Percentiles rank a stretch among this genome's conserved stretches.
Evolutionary conservation across 2,329 filamentous ascomycete species (phyloP).

Genomic region (Aspergillus quadricinctus): DNA sequence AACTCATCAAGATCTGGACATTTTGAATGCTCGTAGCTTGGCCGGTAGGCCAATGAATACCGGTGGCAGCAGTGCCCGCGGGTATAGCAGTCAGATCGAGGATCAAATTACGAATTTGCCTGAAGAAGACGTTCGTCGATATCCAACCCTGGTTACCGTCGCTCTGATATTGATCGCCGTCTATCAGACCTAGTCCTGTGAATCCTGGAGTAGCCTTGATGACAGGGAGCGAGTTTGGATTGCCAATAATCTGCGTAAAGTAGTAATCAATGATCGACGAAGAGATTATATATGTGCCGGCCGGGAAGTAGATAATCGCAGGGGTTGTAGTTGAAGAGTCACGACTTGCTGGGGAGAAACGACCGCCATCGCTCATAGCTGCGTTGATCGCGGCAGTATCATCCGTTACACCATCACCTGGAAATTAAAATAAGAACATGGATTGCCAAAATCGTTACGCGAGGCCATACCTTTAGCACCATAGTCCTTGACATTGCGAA

Average conservation of each 20-base stretch:
- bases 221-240: slow-evolving; percentile 53
- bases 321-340: slow-evolving; percentile 48
- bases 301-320: slow-evolving; percentile 55
- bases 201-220: slow-evolving; percentile 54
- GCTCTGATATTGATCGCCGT: slow-evolving; percentile 51
- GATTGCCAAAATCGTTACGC: background rate
- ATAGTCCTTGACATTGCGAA: slow-evolving; percentile 30
- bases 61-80: slow-evolving; percentile 25
- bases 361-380: slow-evolving; percentile 43
- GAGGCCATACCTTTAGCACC: slow-evolving; percentile 23
- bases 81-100: slow-evolving; percentile 50
- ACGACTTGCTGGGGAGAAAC: slow-evolving; percentile 41
- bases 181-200: slow-evolving; percentile 54
- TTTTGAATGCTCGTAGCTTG: slow-evolving; percentile 60
- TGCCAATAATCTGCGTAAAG: slow-evolving; percentile 59
- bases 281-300: slow-evolving; percentile 56
- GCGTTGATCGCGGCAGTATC: slow-evolving; percentile 54
- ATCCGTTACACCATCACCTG: slow-evolving; percentile 48
- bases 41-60: slow-evolving; percentile 52
- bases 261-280: slow-evolving; percentile 59
- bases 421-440: background rate
- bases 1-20: slow-evolving; percentile 56
- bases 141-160: slow-evolving; percentile 35
- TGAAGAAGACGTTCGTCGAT: slow-evolving; percentile 59
- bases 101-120: slow-evolving; percentile 62